Evolutionary conservation across 768 basidiomycete species (phyloP).

Genomic region (Panus rudis): DNA sequence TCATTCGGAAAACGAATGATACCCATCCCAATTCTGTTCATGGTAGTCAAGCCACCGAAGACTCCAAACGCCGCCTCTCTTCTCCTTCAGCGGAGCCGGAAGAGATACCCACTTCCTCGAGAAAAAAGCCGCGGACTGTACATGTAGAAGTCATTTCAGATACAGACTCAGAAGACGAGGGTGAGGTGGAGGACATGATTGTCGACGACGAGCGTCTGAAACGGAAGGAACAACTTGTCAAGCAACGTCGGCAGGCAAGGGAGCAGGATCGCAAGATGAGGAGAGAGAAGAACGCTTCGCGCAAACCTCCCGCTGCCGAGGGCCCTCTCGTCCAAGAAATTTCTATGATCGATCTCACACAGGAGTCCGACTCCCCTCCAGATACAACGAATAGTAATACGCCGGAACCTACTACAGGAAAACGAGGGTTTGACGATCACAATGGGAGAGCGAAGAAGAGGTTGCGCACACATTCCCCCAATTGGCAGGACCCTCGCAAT

Average conservation of each 20-base stretch:
- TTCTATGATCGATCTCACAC: not conserved
- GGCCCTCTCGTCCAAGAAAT: too few species aligned
- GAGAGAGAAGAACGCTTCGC: not conserved
- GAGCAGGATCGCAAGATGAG: not conserved
- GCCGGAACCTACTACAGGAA: too few species aligned
- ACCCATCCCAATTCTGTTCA: too few species aligned
- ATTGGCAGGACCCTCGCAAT: too few species aligned
- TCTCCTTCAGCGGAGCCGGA: not conserved
- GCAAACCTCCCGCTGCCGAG: too few species aligned
- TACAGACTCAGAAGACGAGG: constrained; percentile 13
- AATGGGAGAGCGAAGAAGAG: too few species aligned
- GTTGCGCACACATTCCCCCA: too few species aligned
- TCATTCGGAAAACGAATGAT: constrained; percentile 16
- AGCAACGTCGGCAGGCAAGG: not conserved
- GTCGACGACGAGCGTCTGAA: constrained; percentile 22
- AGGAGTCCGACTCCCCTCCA: too few species aligned
- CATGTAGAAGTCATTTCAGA: not conserved
- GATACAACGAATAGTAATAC: too few species aligned
- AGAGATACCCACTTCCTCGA: too few species aligned
- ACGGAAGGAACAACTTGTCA: not conserved
- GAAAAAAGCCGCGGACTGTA: not conserved
- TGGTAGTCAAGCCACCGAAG: not conserved
- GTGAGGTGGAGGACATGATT: constrained; percentile 37
- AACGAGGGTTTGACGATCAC: too few species aligned
- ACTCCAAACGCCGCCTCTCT: not conserved